These are phyloP conservation scores for Huntiella abstrusa DNA, from an alignment of 2,329 filamentous ascomycete species.

Conservation along the genomic window DNA sequence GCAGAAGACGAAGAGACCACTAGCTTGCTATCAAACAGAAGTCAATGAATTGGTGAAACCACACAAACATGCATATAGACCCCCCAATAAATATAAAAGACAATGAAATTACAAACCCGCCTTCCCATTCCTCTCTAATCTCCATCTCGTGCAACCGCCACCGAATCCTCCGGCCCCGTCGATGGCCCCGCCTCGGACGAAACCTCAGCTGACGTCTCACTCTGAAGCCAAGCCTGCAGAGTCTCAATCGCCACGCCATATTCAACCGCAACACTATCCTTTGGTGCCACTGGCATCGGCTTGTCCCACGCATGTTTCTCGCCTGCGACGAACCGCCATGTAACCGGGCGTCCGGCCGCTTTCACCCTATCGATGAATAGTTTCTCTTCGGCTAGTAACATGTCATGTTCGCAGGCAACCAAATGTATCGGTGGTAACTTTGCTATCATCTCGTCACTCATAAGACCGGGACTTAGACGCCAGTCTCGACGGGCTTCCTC, in stretches of 20 bases:
- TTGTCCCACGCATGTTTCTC: slow-evolving; percentile 33
- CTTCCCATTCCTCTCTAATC: not conserved
- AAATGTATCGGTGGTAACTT: slow-evolving; percentile 36
- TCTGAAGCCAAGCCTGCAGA: slow-evolving; percentile 14
- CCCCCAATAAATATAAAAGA: not conserved
- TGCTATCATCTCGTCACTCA: slow-evolving; percentile 31
- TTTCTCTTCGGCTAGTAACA: slow-evolving; percentile 42
- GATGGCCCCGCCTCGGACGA: not conserved
- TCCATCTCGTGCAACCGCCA: not conserved
- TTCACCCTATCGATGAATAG: slow-evolving; percentile 40
- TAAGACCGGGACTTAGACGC: slow-evolving; percentile 38
- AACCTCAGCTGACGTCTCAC: not conserved
- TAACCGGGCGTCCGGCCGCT: slow-evolving; percentile 17
- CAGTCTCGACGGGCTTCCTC: slow-evolving; percentile 29
- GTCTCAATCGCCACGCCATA: slow-evolving; percentile 25
- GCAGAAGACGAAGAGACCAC: not conserved
- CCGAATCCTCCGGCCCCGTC: not conserved
- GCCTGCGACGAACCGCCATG: slow-evolving; percentile 24
- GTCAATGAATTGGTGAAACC: not conserved
- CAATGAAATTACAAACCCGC: slow-evolving; percentile 2
- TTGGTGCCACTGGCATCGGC: slow-evolving; percentile 25
- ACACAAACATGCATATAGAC: not conserved
- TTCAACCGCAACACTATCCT: slow-evolving; percentile 26
- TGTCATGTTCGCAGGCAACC: slow-evolving; percentile 46
- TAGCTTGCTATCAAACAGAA: not conserved